Evolutionary conservation across 305 asterid species (phyloP), one percentile per base, ranked within the genome.

Genomic region (Fraxinus platypoda): DNA sequence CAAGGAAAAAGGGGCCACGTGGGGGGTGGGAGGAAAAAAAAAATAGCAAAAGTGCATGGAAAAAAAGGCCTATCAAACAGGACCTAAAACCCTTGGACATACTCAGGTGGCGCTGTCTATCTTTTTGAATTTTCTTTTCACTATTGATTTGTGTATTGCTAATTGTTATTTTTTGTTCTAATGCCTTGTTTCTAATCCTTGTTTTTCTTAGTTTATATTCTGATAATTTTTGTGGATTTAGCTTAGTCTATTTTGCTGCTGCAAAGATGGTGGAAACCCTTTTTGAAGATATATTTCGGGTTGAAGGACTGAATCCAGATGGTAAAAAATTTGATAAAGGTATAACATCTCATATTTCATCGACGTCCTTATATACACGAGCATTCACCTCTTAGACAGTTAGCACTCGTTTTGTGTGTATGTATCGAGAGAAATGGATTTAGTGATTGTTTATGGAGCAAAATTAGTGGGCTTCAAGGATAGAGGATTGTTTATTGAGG

Each of bases 321-420:
- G 98, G 97, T 57, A 93, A 93, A 81, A 94, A 90, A 78, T 94
- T 94, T 68, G 97, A 93, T 81, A 87, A 82, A 87, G 94, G 98
- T 94, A 83, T 82, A 76, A 19, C 76, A 28, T 66, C 17, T 77
- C 75, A n/a, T 37, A 38, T 19, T 41, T 74, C 17, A n/a, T 57
- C 8, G 21, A 26, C 54, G 21, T 35, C 28, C 21, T 11, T 19
- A 57, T 30, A 57, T 30, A 38, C 38, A 15, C 34, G 71, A 52
- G 12, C 46, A 12, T 31, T 73, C 3, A 19, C 28, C 3, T 21
- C 23, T 8, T 13, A 73, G 4, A 15, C 52, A 41, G 52, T 76
- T 66, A 8, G 35, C 28, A 8, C 41, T 78, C 21, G 11, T 75
- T 68, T 52, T 54, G 17, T 81, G 26, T 5, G 31, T 30, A 17